Evolutionary conservation across 2,329 filamentous ascomycete genomes (phyloP).

Genomic region (Alternaria arbusti): DNA sequence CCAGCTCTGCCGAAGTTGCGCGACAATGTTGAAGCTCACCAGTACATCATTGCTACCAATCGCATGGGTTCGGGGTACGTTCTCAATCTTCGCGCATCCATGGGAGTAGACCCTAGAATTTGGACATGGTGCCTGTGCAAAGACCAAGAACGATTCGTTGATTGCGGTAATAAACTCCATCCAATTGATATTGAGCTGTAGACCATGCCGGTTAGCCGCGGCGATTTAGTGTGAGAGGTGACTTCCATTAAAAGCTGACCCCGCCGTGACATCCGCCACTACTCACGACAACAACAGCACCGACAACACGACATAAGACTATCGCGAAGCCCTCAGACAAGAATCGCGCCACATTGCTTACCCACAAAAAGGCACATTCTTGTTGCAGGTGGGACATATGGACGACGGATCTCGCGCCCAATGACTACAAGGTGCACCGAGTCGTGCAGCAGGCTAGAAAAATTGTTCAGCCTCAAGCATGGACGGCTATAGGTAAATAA

Average conservation of each 20-base stretch:
- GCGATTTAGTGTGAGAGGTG: constrained; percentile 11
- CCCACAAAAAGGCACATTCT: not conserved
- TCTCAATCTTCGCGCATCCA: not conserved
- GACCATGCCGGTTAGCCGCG: constrained; percentile 26
- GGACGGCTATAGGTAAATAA: constrained; percentile 8
- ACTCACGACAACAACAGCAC: constrained; percentile 11
- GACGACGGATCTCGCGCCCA: not conserved
- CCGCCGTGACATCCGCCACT: constrained; percentile 17
- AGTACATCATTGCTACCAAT: not conserved
- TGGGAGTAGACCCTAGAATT: not conserved
- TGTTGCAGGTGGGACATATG: too few relatives aligned
- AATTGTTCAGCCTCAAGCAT: not conserved
- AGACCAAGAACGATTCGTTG: not conserved
- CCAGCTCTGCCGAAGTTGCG: not conserved
- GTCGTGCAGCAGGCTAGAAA: constrained; percentile 1
- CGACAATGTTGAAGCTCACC: not conserved
- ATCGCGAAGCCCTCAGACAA: not conserved
- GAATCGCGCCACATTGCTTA: not conserved
- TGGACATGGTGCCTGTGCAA: not conserved
- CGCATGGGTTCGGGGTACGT: not conserved
- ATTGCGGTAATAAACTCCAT: not conserved
- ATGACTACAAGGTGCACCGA: not conserved
- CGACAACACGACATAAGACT: not conserved
- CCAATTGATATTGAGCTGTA: constrained; percentile 1
- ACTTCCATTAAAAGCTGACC: constrained; percentile 8